phyloP scores from a whole-genome alignment of 2,329 filamentous ascomycete species.

The Cercospora sp. region DNA sequence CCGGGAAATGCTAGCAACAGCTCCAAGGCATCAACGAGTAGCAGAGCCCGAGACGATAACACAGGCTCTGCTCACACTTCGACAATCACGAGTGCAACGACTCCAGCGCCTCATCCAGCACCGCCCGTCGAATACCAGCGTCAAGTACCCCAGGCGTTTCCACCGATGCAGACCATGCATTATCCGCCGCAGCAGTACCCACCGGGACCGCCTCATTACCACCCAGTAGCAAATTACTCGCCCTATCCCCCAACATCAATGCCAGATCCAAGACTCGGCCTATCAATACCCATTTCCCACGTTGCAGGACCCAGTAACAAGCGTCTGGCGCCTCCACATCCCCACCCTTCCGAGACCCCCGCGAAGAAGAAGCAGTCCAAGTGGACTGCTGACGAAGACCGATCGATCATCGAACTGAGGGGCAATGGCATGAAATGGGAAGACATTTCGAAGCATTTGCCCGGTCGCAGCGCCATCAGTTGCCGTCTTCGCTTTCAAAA shows the following conservation, averaged over 20 bases:
- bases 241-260: conserved; percentile 33
- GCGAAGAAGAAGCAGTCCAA: conserved; percentile 96
- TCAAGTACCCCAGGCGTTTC: conserved; percentile 26
- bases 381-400: conserved; percentile 91
- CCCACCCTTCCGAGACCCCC: conserved; percentile 60
- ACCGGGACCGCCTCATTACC: conserved; percentile 27
- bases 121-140: conserved; percentile 24
- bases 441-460: conserved; percentile 88
- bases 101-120: conserved; percentile 27
- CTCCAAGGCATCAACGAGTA: conserved; percentile 34
- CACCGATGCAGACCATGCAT: conserved; percentile 35
- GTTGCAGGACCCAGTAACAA: conserved; percentile 46
- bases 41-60: conserved; percentile 30
- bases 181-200: conserved; percentile 29
- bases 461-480: conserved; percentile 88
- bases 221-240: conserved; percentile 33
- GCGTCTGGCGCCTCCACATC: conserved; percentile 46
- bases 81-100: conserved; percentile 28
- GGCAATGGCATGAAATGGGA: conserved; percentile 98
- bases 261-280: conserved; percentile 33
- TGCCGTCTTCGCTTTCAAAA: conserved; percentile 96
- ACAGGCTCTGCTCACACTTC: conserved; percentile 25
- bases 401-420: conserved; percentile 87
- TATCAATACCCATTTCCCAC: conserved; percentile 40
- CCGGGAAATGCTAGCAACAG: conserved; percentile 48